A percentile compares a stretch with the other conserved stretches of the same genome.
These are phyloP conservation scores for Miscanthus sacchariflorus DNA, from an alignment of 202 grass and related monocot species.

Conservation along the genomic window DNA sequence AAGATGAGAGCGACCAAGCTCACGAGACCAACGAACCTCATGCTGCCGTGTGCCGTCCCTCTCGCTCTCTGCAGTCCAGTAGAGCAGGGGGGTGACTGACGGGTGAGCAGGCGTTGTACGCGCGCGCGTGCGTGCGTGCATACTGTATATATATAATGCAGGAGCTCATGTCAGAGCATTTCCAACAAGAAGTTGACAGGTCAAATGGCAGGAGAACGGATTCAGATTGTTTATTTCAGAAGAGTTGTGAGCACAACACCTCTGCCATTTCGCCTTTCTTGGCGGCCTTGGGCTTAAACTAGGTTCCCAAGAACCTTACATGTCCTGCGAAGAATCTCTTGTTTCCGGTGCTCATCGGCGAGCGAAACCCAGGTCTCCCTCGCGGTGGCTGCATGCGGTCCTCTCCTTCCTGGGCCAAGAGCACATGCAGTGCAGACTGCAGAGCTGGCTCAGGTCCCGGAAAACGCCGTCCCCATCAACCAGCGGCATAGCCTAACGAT, in stretches of 20 bases:
- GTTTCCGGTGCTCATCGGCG: conserved; percentile 60
- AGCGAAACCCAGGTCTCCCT: conserved; percentile 39
- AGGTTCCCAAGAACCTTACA: conserved; percentile 51
- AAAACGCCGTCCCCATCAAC: conserved; percentile 32
- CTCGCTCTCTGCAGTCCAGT: neutral
- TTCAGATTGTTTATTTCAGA: neutral
- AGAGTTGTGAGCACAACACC: conserved; percentile 42
- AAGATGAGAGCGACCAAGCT: conserved; percentile 60
- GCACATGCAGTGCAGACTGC: neutral
- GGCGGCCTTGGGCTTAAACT: conserved; percentile 27
- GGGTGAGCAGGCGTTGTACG: neutral
- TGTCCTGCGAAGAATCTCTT: conserved; percentile 64
- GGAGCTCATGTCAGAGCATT: conserved; percentile 41
- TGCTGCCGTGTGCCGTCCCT: conserved; percentile 38
- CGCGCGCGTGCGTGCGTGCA: neutral
- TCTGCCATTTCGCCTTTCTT: conserved; percentile 46
- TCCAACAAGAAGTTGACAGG: conserved; percentile 46
- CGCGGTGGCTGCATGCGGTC: conserved; percentile 40
- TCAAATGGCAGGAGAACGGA: conserved; percentile 54
- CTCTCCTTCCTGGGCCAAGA: conserved; percentile 20
- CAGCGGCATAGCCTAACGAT: conserved; percentile 9
- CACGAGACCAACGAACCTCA: conserved; percentile 55
- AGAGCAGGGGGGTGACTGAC: neutral
- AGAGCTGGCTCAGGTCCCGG: conserved; percentile 30
- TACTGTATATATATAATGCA: conserved; percentile 15